Percentiles rank a stretch among this genome's conserved stretches.
phyloP scores from a whole-genome alignment of 305 asterid species.

The Lippia alba region DNA sequence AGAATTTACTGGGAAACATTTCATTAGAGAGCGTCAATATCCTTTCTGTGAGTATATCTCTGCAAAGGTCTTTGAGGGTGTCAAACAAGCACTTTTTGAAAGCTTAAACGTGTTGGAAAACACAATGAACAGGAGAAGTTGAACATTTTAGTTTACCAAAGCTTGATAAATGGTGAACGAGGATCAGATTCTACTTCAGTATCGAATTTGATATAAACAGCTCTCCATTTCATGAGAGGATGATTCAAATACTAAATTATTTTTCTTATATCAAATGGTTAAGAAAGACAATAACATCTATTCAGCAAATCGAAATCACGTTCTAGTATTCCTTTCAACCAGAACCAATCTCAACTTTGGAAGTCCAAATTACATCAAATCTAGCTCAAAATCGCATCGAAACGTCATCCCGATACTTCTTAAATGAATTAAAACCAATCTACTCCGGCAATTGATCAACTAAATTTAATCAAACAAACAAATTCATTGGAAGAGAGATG shows the following conservation, averaged over 20 bases:
- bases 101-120: neutral
- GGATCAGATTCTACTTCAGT: conserved; percentile 11
- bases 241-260: neutral
- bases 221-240: neutral
- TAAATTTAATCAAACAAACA: conserved; percentile 9
- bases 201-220: neutral
- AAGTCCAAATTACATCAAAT: neutral
- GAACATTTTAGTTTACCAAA: neutral
- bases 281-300: neutral
- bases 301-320: conserved; percentile 15
- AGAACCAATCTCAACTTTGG: neutral
- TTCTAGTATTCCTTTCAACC: conserved; percentile 1
- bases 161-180: neutral
- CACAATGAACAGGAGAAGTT: conserved; percentile 1
- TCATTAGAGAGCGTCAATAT: no score
- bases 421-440: conserved; percentile 22
- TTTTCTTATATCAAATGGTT: neutral
- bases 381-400: conserved; percentile 5
- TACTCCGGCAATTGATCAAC: conserved; percentile 8
- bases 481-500: neutral
- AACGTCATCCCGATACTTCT: conserved; percentile 9
- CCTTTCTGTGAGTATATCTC: neutral
- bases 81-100: neutral
- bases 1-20: no score
- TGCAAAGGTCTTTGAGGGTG: neutral